These are phyloP conservation scores for Yamadazyma triangularis DNA, from an alignment of 1,139 yeast species.

Conservation along the genomic window DNA sequence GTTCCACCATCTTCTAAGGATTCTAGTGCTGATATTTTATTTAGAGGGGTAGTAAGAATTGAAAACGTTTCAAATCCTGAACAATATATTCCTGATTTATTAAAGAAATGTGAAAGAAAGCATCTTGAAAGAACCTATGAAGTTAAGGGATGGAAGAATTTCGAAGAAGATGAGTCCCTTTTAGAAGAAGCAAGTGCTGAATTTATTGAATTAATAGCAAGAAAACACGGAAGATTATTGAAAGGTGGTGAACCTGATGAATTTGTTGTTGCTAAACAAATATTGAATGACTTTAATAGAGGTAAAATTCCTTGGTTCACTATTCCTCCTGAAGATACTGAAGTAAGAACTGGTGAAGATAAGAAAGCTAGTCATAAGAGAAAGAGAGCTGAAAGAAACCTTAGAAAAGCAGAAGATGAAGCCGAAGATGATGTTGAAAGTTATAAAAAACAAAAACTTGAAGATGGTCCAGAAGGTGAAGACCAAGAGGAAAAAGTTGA, in stretches of 20 bases:
- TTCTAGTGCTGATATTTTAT: conserved; percentile 86
- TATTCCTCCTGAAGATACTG: conserved; percentile 78
- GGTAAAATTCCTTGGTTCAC: conserved; percentile 99
- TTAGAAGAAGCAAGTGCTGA: conserved; percentile 61
- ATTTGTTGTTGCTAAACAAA: conserved; percentile 84
- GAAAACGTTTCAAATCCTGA: conserved; percentile 95
- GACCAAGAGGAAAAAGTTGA: conserved; percentile 10
- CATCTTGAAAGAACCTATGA: conserved; percentile 96
- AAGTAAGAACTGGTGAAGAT: conserved; percentile 50
- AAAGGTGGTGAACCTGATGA: conserved; percentile 99
- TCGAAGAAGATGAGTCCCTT: conserved; percentile 35
- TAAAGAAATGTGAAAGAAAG: conserved; percentile 79
- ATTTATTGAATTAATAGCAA: conserved; percentile 84
- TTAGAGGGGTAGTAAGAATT: conserved; percentile 96
- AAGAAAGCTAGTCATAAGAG: conserved; percentile 51
- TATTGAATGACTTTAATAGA: conserved; percentile 90
- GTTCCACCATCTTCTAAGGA: conserved; percentile 94
- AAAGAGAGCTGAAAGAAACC: conserved; percentile 43
- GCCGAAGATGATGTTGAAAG: conserved; percentile 10
- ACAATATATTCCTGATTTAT: conserved; percentile 86
- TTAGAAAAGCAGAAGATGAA: conserved; percentile 13
- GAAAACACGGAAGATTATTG: conserved; percentile 85
- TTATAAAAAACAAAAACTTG: conserved; percentile 14
- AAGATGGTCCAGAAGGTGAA: conserved; percentile 9
- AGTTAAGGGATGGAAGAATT: conserved; percentile 78